Evolutionary conservation across 495 filamentous ascomycete genomes (phyloP).

Genomic region (Penicillium simplicissimum): DNA sequence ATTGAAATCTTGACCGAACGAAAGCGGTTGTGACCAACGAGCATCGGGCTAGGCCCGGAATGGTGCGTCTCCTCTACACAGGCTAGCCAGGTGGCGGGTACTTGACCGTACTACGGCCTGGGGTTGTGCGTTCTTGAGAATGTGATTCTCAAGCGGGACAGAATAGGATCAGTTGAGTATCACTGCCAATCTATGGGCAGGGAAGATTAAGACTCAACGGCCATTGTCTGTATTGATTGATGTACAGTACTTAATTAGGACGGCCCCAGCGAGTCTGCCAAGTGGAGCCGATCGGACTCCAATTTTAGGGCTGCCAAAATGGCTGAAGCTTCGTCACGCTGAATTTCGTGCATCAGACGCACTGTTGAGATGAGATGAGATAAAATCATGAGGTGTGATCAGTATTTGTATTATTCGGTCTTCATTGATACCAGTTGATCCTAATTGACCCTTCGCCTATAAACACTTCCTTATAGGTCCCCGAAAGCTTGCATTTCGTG

Average conservation of each 20-base stretch:
- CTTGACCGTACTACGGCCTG: slow-evolving; percentile 9
- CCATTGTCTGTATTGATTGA: not conserved
- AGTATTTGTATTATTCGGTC: not conserved
- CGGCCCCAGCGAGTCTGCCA: not conserved
- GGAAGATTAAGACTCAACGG: not conserved
- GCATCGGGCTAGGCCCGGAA: slow-evolving; percentile 13
- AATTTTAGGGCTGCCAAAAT: slow-evolving; percentile 7
- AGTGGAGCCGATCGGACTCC: slow-evolving; percentile 8
- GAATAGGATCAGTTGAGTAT: not conserved
- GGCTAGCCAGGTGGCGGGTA: slow-evolving; percentile 12
- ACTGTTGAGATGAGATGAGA: not conserved
- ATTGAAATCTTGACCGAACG: slow-evolving; percentile 24
- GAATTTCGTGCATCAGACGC: not conserved
- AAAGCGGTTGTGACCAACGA: slow-evolving; percentile 9
- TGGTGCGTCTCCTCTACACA: slow-evolving; percentile 19
- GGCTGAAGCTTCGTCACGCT: not conserved
- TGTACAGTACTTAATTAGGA: not conserved
- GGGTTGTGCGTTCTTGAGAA: slow-evolving; percentile 9
- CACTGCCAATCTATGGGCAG: too few species aligned
- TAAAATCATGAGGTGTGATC: not conserved
- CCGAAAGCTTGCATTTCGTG: not conserved
- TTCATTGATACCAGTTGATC: not conserved
- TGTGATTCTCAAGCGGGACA: slow-evolving; percentile 15
- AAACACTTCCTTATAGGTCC: too few species aligned
- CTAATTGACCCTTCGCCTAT: not conserved